A percentile compares a stretch with the other conserved stretches of the same genome.
These are phyloP conservation scores for Schizochytrium sp. DNA, from an alignment of 108 stramenopile species.

Conservation along the genomic window DNA sequence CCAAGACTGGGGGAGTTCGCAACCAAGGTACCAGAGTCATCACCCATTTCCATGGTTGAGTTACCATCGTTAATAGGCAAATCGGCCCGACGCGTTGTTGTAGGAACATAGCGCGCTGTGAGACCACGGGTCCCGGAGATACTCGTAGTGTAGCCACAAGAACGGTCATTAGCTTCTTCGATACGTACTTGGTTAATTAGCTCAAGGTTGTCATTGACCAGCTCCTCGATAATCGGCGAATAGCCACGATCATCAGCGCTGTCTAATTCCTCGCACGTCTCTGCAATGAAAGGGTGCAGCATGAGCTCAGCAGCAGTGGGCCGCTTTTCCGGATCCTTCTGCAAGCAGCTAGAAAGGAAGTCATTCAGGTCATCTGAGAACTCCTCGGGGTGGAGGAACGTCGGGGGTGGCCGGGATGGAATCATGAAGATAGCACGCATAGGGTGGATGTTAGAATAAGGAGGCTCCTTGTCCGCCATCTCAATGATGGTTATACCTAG, in stretches of 20 bases:
- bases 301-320: conserved; percentile 63
- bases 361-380: conserved; percentile 71
- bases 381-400: conserved; percentile 67
- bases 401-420: conserved; percentile 74
- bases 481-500: conserved; percentile 97
- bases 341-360: conserved; percentile 69
- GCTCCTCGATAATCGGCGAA: conserved; percentile 32
- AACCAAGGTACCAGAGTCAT: conserved; percentile 26
- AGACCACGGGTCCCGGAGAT: conserved; percentile 37
- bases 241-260: neutral
- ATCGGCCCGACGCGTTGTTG: neutral
- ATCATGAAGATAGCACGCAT: conserved; percentile 82
- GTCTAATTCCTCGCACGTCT: conserved; percentile 59
- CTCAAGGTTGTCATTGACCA: neutral
- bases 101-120: neutral
- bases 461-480: conserved; percentile 97
- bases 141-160: neutral
- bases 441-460: conserved; percentile 93
- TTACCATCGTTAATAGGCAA: neutral
- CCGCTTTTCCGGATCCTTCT: conserved; percentile 68
- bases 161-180: conserved; percentile 17
- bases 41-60: neutral
- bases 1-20: neutral
- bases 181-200: neutral
- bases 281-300: conserved; percentile 62